Base-by-base conservation (phyloP, 2,329 filamentous ascomycete species). In the Tetracladium maxilliforme region DNA sequence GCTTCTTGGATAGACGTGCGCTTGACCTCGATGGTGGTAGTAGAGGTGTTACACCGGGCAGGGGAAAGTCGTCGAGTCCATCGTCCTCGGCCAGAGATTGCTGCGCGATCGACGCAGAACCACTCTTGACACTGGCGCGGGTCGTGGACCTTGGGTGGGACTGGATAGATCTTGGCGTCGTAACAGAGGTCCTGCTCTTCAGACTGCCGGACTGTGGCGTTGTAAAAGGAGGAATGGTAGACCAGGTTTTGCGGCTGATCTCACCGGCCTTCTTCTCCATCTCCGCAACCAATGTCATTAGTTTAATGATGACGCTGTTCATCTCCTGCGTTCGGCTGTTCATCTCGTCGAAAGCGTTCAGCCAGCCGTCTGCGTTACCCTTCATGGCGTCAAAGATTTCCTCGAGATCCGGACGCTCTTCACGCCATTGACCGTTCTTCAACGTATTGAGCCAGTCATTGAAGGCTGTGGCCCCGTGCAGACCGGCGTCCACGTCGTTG, bases 331-430 rank as follows among this genome's bases (percentile, higher is more conserved):
- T 74, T 42, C 77, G 82, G 13, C 66, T 65, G 43, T 83, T 74
- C 30, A 94, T 60, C 27, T 77, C 76, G 27, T 72, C 64, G 41
- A 93, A 75, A 6, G 83, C 83, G 29, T 74, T 71, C 30, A 75
- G 70, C 87, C 87, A 95, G 21, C 86, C 84, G 34, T 92, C 79
- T 7, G 84, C 76, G 39, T 95, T 95, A 17, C 82, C 81, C 41
- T 79, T 77, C 86, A 95, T 95, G 19, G 86, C 83, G 20, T 75
- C 68, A 38, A 80, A 90, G 12, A 93, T 82, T 23, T 80, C 73
- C 18, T 65, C 61, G 23, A 76, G 56, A 23, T 70, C 62, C 3
- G 64, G 59, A 13, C 80, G 66, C 23, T 76, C 70, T 14, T 54
- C 48, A 25, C 62, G 52, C 28, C 70, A 63, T 35, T 63, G 59